Evolutionary conservation across 2,329 filamentous ascomycete genomes (phyloP), one percentile per base, ranked within the genome.

Genomic region (Trichoderma pleuroti): DNA sequence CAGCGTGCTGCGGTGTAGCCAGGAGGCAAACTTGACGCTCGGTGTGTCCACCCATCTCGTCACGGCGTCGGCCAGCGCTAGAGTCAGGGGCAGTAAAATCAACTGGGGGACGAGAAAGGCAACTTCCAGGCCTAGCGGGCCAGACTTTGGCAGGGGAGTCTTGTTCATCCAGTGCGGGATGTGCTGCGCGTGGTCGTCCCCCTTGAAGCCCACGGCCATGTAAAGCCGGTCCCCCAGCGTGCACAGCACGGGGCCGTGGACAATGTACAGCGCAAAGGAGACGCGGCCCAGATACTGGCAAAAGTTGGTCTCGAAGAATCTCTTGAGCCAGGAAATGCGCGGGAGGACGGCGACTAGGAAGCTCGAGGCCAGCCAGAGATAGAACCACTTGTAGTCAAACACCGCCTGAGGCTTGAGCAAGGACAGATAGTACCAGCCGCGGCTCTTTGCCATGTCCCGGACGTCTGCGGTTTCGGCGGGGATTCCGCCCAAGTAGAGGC

Each of bases 301-400:
- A 74, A 89, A 85, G 7, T 81, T 80, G 0, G 81, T 82, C 77
- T 90, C 88, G 74, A 91, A 90, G 75, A 90, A 87, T 3, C 78
- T 72, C 77, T 85, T 86, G 18, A 91, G 81, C 84, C 84, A 86
- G 5, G 79, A 74, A n/a, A 92, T 83, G n/a, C 86, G 86, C 8
- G 87, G 86, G 3, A 88, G 80, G 0, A 85, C 83, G 1, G 85
- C 81, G 0, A 92, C 84, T 0, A 90, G 76, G 66, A 90, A 83
- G 28, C 83, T 81, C 1, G 89, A 84, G 0, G 88, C 89, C 81
- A 85, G 87, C 76, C 90, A 90, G 3, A 91, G 83, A 76, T 85
- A 91, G 79, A 91, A 91, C 88, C 88, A 91, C 78, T 91, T 91
- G 76, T 84, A 85, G 76, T 91, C 88, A 74, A 84, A 90, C 12